Evolutionary conservation across 2,329 filamentous ascomycete genomes (phyloP).

Genomic region (Diaporthe australafricana): DNA sequence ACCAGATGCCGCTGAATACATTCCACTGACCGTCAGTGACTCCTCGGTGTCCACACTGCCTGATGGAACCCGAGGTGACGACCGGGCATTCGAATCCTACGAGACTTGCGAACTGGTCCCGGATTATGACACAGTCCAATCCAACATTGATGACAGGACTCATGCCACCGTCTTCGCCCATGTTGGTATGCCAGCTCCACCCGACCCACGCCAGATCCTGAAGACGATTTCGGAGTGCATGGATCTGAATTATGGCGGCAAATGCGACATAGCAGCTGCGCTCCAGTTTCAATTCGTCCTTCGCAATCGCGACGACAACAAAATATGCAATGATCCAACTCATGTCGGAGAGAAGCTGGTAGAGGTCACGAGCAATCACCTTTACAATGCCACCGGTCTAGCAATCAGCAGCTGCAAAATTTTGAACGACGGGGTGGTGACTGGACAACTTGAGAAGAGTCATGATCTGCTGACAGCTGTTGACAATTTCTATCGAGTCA

Average conservation of each 20-base stretch:
- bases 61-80: background rate
- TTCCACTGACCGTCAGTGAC: background rate
- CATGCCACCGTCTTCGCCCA: background rate
- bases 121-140: background rate
- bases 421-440: background rate
- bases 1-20: background rate
- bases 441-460: background rate
- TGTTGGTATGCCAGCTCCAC: background rate
- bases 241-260: too few species aligned
- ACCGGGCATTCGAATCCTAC: background rate
- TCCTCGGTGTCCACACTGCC: background rate
- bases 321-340: background rate
- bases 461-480: background rate
- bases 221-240: background rate
- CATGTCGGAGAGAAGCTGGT: background rate
- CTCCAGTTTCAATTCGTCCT: conserved; percentile 9
- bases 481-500: background rate
- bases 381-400: background rate
- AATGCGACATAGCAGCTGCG: background rate
- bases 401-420: background rate
- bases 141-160: background rate
- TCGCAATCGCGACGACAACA: background rate
- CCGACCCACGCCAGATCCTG: background rate
- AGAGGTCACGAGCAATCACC: background rate
- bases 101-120: background rate